A percentile compares a stretch with the other conserved stretches of the same genome.
phyloP scores from a whole-genome alignment of 2,329 filamentous ascomycete species.

The Colletotrichum sp. region DNA sequence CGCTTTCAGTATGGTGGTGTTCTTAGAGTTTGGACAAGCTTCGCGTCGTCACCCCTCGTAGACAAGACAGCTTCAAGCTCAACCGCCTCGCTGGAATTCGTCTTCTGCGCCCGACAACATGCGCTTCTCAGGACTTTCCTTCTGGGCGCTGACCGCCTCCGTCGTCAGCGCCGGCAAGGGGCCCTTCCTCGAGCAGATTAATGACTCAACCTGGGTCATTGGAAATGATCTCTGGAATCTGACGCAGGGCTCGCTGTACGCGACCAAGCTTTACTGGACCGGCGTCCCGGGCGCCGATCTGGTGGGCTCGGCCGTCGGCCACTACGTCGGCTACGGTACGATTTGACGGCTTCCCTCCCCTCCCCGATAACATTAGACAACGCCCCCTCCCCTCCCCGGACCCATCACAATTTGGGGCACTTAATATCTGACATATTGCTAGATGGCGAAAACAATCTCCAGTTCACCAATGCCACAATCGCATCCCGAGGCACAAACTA shows the following conservation, averaged over 20 bases:
- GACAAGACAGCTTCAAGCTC: background rate
- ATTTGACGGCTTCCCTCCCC: background rate
- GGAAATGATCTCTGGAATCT: constrained; percentile 23
- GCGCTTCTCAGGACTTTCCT: background rate
- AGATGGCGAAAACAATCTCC: constrained; percentile 18
- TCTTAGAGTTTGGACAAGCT: background rate
- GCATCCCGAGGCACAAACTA: constrained; percentile 7
- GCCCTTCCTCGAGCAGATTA: constrained; percentile 13
- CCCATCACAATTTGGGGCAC: background rate
- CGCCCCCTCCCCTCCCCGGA: background rate
- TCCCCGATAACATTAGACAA: background rate
- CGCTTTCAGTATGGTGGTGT: background rate
- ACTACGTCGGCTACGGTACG: constrained; percentile 17
- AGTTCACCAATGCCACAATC: constrained; percentile 15
- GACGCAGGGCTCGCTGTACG: constrained; percentile 17
- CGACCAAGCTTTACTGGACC: constrained; percentile 18
- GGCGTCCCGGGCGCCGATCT: constrained; percentile 18
- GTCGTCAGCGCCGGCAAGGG: constrained; percentile 6
- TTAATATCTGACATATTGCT: background rate
- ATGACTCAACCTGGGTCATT: constrained; percentile 18
- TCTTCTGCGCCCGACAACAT: background rate
- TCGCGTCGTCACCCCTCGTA: background rate
- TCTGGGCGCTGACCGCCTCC: background rate
- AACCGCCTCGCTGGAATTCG: background rate
- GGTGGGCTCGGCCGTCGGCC: constrained; percentile 16